Evolutionary conservation across 768 basidiomycete genomes (phyloP).

Genomic region (Daedaleopsis nitida): DNA sequence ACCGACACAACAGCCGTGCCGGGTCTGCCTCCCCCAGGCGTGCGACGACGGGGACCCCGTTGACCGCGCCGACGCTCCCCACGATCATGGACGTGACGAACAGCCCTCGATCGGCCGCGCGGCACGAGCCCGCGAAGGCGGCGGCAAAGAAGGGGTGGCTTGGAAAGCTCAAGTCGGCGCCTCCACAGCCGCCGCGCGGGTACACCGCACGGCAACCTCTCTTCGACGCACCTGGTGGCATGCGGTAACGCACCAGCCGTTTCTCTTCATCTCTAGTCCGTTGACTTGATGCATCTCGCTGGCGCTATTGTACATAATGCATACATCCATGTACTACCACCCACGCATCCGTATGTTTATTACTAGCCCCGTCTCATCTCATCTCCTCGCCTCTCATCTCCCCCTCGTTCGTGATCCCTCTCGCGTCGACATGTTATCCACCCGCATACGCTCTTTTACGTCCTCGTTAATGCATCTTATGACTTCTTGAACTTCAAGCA

Average conservation of each 20-base stretch:
- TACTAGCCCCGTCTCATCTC: background rate
- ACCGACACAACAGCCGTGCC: constrained; percentile 53
- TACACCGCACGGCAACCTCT: constrained; percentile 10
- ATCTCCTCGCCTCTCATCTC: background rate
- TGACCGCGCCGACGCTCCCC: constrained; percentile 25
- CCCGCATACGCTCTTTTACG: background rate
- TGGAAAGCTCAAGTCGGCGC: constrained; percentile 61
- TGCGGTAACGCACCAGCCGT: constrained; percentile 1
- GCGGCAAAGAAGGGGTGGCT: constrained; percentile 68
- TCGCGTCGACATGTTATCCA: constrained; percentile 7
- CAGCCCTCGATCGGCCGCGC: constrained; percentile 43
- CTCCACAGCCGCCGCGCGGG: constrained; percentile 10
- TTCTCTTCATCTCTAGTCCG: background rate
- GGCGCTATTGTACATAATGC: constrained; percentile 15
- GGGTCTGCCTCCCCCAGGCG: constrained; percentile 51
- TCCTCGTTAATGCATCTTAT: background rate
- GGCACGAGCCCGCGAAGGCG: constrained; percentile 4
- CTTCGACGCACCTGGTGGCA: constrained; percentile 10
- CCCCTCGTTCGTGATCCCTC: too few relatives aligned
- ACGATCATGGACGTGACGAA: constrained; percentile 66
- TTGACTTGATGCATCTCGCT: background rate
- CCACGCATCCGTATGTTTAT: constrained; percentile 21
- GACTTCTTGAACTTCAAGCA: background rate
- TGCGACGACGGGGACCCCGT: constrained; percentile 37
- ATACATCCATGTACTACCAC: constrained; percentile 15